Conservation (phyloP, 192 early-diverging fungal genomes). For the Allomyces macrogynus region DNA sequence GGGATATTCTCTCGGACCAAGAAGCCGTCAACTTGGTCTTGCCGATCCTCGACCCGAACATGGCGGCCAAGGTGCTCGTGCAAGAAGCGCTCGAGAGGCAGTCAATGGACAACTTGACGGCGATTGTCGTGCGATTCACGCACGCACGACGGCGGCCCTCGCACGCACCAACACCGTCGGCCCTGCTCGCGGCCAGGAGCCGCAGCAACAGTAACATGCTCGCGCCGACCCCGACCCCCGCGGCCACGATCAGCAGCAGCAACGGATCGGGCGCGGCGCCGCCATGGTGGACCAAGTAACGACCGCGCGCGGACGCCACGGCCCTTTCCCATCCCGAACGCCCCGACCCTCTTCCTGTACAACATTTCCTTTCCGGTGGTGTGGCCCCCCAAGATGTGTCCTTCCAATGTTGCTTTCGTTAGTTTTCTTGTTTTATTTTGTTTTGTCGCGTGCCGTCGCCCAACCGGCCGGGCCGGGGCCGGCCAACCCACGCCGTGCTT, state of each 20-base stretch:
- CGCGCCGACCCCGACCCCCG: too few relatives aligned
- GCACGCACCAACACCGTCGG: too few relatives aligned
- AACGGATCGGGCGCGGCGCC: too few relatives aligned
- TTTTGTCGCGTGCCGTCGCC: background rate
- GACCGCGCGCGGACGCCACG: too few relatives aligned
- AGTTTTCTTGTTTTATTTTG: background rate
- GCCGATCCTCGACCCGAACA: constrained; percentile 47
- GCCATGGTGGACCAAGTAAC: too few relatives aligned
- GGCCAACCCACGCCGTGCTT: too few relatives aligned
- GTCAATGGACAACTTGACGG: constrained; percentile 85
- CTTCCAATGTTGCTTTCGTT: background rate
- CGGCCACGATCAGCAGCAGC: too few relatives aligned
- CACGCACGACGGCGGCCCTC: background rate
- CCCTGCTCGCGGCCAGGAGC: too few relatives aligned
- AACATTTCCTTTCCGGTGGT: too few relatives aligned
- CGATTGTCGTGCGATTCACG: constrained; percentile 55
- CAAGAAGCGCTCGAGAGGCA: constrained; percentile 76
- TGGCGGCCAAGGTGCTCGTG: constrained; percentile 56
- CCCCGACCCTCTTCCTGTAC: too few relatives aligned
- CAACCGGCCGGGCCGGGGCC: background rate
- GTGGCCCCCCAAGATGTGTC: background rate
- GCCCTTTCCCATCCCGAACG: too few relatives aligned
- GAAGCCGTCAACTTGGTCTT: constrained; percentile 70
- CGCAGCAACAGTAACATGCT: too few relatives aligned
- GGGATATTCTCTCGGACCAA: constrained; percentile 97